Conservation (phyloP, 768 basidiomycete species). For the Candolleomyces aberdarensis region DNA sequence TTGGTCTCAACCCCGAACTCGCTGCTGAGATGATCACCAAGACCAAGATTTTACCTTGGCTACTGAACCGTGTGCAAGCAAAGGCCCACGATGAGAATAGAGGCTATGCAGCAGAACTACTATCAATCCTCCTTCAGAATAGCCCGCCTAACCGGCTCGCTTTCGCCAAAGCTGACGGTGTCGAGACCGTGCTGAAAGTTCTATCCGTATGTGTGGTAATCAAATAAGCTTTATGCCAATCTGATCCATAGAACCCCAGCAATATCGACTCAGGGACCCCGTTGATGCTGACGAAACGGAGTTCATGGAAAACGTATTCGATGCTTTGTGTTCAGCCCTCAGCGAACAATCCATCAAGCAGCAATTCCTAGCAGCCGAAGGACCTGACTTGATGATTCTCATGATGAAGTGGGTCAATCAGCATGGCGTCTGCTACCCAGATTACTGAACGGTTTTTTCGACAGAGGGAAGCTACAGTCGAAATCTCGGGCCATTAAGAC, state of each 20-base stretch:
- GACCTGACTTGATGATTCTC: slow-evolving; percentile 95
- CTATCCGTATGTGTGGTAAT: slow-evolving; percentile 60
- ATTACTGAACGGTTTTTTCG: background rate
- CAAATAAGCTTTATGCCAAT: too few relatives aligned
- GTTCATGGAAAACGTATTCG: slow-evolving; percentile 98
- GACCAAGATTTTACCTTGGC: slow-evolving; percentile 76
- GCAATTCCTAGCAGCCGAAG: slow-evolving; percentile 85
- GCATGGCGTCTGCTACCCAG: background rate
- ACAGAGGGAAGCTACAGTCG: slow-evolving; percentile 79
- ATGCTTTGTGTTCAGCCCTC: slow-evolving; percentile 82
- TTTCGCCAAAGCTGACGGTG: slow-evolving; percentile 71
- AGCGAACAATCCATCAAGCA: slow-evolving; percentile 76
- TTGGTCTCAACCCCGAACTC: slow-evolving; percentile 80
- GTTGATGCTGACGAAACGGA: slow-evolving; percentile 86
- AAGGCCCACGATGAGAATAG: slow-evolving; percentile 87
- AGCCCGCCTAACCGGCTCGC: slow-evolving; percentile 65
- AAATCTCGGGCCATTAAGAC: slow-evolving; percentile 86
- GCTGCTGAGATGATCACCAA: slow-evolving; percentile 67
- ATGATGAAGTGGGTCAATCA: slow-evolving; percentile 80
- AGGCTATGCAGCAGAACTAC: slow-evolving; percentile 87
- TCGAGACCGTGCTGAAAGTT: slow-evolving; percentile 72
- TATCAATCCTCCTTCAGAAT: slow-evolving; percentile 87
- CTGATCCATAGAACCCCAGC: slow-evolving; percentile 38
- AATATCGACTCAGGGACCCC: slow-evolving; percentile 86
- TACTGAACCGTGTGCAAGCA: slow-evolving; percentile 70